Evolutionary conservation across 192 early-diverging fungal species (phyloP).

Genomic region (Chytriomyces sp.): DNA sequence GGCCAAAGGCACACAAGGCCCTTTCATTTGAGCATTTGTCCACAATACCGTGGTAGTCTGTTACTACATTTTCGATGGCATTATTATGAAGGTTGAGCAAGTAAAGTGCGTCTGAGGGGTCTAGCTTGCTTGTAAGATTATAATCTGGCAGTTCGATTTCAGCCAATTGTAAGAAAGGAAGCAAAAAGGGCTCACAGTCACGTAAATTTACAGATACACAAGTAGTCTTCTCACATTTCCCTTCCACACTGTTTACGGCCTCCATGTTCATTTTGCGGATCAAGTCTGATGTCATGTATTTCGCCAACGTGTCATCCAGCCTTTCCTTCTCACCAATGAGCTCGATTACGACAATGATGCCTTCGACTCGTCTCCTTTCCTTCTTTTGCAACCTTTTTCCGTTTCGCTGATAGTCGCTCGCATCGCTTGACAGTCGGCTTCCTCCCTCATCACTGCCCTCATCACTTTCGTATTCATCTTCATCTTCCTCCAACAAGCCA

Average conservation of each 20-base stretch:
- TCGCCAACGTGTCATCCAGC: conserved; percentile 25
- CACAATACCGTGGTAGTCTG: conserved; percentile 21
- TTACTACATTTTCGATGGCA: conserved; percentile 8
- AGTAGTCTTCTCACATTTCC: conserved; percentile 21
- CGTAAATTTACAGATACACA: conserved; percentile 34
- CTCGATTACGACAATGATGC: conserved; percentile 34
- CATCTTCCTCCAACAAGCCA: no score
- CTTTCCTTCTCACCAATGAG: conserved; percentile 31
- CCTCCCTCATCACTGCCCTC: not conserved
- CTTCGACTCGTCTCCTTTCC: conserved; percentile 18
- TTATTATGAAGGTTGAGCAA: conserved; percentile 25
- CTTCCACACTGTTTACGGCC: conserved; percentile 9
- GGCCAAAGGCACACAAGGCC: conserved; percentile 36
- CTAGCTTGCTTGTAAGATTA: conserved; percentile 2
- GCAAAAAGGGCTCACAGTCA: conserved; percentile 36
- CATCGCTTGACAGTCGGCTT: not conserved
- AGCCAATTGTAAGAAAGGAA: not conserved
- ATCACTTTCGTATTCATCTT: not conserved
- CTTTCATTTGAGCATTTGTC: conserved; percentile 30
- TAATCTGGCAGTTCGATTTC: not conserved
- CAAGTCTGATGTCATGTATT: conserved; percentile 33
- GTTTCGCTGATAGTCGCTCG: not conserved
- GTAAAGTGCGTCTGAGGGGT: conserved; percentile 14
- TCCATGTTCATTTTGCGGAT: conserved; percentile 33
- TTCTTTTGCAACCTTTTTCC: not conserved